Evolutionary conservation across 345 rosid genomes (phyloP).

Genomic region (Corymbia maculata): DNA sequence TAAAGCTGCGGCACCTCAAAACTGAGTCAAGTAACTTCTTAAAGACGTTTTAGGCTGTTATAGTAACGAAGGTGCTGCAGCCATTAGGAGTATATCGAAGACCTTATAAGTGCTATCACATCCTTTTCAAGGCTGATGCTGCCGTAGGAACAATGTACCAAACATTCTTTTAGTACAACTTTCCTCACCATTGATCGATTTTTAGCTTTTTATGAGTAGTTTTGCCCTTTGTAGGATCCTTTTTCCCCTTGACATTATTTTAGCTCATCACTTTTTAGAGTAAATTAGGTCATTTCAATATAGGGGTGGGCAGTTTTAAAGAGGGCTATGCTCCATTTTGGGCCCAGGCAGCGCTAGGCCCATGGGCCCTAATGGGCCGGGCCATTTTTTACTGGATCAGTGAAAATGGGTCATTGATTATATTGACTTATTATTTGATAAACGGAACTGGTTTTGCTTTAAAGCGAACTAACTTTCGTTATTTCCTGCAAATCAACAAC

Average conservation of each 20-base stretch:
- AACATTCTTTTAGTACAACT: background rate
- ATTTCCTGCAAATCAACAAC: background rate
- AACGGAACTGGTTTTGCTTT: rapidly evolving
- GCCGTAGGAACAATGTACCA: background rate
- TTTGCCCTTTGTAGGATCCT: background rate
- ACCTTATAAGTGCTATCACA: background rate
- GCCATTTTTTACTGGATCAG: background rate
- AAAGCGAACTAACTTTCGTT: background rate
- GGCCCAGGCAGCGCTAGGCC: rapidly evolving
- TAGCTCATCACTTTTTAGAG: background rate
- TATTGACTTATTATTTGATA: background rate
- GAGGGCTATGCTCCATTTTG: background rate
- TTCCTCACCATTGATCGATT: background rate
- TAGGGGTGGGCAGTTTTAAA: background rate
- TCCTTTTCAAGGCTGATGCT: background rate
- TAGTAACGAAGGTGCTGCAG: background rate
- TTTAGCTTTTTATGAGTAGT: background rate
- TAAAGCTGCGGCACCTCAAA: background rate
- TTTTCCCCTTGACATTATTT: background rate
- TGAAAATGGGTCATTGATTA: background rate
- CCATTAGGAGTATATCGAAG: background rate
- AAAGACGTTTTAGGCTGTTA: background rate
- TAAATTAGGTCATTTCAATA: background rate
- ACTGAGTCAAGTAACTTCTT: background rate
- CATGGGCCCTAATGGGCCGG: background rate